Evolutionary conservation across 257 asterid genomes (phyloP), one percentile per base, ranked within the genome.

Genomic region (Coffea eugenioides): DNA sequence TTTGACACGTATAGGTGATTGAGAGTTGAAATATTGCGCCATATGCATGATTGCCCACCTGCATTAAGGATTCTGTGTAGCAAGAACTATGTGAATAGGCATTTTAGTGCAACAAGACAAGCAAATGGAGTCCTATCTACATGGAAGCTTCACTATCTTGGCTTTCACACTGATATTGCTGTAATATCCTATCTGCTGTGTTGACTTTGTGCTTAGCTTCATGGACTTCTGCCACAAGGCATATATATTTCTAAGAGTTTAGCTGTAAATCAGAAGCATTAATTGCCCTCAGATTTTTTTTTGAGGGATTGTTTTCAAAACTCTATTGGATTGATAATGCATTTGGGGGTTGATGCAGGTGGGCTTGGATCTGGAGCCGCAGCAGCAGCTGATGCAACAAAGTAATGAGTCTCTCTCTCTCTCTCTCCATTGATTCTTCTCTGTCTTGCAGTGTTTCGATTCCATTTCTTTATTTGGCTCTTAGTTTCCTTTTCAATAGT

Each of bases 301-400:
- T 75, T 20, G n/a, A 3, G 25, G 61, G 54, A 14, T 79, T 61
- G 77, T 65, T 59, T 74, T 39, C 62, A 67, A 18, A 16, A 73
- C 74, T 83, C 78, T 74, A 68, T 41, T 31, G 73, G 12, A 27
- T 75, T 75, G 66, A 78, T 73, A 81, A 57, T n/a, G 68, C 48
- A 46, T 84, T 82, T 79, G 48, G 77, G 15, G 79, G 61, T 84
- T 91, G 78, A 54, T 80, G 80, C 87, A 92, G 97, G 94, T 88
- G 91, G 87, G 70, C 86, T 89, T 79, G 91, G 91, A 86, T 80
- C 96, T 57, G 90, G 89, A 34, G 80, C 70, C 83, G 82, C 91
- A 54, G 86, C 91, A 61, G 84, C 94, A 52, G 93, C 91, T 62
- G 98, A 94, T 80, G 95, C 95, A 39, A 93, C 98, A 84, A 94